Evolutionary conservation across 257 asterid genomes (phyloP).

Genomic region (Cynanchum wilfordii): DNA sequence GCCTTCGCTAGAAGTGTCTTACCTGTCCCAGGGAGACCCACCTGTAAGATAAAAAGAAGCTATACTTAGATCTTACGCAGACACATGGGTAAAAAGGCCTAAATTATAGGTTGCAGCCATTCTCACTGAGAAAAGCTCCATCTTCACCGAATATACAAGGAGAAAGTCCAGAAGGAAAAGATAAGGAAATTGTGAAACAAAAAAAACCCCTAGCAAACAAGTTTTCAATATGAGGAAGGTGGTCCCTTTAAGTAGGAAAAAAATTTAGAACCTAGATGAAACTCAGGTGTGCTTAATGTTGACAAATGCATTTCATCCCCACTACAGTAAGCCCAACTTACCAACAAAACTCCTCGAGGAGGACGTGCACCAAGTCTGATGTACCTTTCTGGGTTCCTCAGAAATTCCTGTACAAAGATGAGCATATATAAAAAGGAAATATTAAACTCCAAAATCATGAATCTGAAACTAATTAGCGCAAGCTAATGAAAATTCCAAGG

Average conservation of each 20-base stretch:
- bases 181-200: not conserved
- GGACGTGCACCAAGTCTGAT: conserved; percentile 96
- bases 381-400: conserved; percentile 89
- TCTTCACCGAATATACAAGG: not conserved
- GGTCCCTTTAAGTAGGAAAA: not conserved
- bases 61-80: conserved; percentile 8
- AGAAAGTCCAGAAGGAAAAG: not conserved
- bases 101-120: not conserved
- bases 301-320: not conserved
- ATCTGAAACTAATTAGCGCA: conserved; percentile 4
- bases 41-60: conserved; percentile 44
- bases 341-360: conserved; percentile 99
- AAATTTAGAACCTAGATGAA: not conserved
- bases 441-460: conserved; percentile 10
- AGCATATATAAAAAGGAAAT: conserved; percentile 16
- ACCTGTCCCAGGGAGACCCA: conserved; percentile 99
- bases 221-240: not conserved
- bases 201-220: not conserved
- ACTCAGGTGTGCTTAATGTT: not conserved
- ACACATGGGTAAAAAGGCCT: not conserved
- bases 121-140: not conserved
- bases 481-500: conserved; percentile 15
- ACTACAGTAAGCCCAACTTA: conserved; percentile 35
- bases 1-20: conserved; percentile 99
- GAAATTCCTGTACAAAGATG: conserved; percentile 66